Evolutionary conservation across 179 eudicot species (phyloP).

Genomic region (Beta macrorhiza): DNA sequence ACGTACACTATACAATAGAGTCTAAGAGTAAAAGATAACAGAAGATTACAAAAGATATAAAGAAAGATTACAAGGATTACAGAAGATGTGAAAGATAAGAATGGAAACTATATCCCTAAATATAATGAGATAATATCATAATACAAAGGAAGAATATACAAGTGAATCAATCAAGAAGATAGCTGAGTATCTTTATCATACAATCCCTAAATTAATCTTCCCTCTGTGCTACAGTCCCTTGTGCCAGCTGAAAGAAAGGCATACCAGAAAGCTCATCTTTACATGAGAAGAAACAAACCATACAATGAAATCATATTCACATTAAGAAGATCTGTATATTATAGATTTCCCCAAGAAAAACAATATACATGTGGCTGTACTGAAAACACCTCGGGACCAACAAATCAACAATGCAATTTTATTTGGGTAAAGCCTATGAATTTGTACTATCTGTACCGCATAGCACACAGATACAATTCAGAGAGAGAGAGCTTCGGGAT

Average conservation of each 20-base stretch:
- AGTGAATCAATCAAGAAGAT: no score
- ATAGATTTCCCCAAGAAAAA: conserved; percentile 1
- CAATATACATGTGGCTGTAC: conserved; percentile 20
- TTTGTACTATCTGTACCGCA: conserved; percentile 19
- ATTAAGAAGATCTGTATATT: conserved; percentile 13
- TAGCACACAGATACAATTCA: not conserved
- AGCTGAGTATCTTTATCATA: no score
- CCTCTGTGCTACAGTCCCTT: not conserved
- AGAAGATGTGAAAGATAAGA: no score
- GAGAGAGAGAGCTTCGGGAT: not conserved
- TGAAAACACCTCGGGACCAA: conserved; percentile 14
- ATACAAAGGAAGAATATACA: no score
- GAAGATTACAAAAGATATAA: no score
- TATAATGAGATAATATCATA: no score
- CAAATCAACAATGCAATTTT: conserved; percentile 15
- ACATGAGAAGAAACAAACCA: conserved; percentile 17
- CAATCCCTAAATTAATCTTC: conserved; percentile 1
- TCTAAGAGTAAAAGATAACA: no score
- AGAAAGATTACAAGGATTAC: no score
- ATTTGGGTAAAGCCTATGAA: conserved; percentile 20
- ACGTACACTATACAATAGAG: no score
- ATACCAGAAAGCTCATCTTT: conserved; percentile 17
- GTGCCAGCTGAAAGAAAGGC: conserved; percentile 18
- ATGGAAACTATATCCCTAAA: no score
- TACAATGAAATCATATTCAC: conserved; percentile 14